phyloP scores from a whole-genome alignment of 306 rosid genomes.

The Lupinus albus region DNA sequence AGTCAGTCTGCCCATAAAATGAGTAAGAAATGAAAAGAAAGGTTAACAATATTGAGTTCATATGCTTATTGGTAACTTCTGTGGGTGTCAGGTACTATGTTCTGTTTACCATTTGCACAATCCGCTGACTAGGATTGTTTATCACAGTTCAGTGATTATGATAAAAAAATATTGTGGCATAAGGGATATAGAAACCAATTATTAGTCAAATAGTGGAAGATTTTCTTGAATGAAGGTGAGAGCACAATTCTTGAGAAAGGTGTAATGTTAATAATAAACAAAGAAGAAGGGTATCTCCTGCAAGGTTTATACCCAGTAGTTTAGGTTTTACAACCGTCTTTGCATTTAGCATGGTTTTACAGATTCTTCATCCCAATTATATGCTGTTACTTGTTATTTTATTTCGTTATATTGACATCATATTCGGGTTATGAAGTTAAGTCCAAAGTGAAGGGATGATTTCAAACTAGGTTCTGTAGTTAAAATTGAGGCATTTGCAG shows the following conservation, averaged over 20 bases:
- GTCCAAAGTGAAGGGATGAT: neutral
- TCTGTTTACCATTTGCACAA: constrained; percentile 23
- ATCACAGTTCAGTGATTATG: constrained; percentile 23
- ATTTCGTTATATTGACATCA: no score
- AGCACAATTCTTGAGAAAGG: constrained; percentile 16
- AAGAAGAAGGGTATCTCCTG: no score
- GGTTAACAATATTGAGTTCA: constrained; percentile 7
- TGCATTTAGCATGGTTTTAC: no score
- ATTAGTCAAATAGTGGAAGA: constrained; percentile 19
- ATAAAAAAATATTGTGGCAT: constrained; percentile 9
- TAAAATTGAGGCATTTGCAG: constrained; percentile 28
- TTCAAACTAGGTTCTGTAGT: constrained; percentile 22
- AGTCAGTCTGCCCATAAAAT: neutral
- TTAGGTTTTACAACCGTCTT: no score
- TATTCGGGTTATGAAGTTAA: no score
- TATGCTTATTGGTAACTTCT: constrained; percentile 8
- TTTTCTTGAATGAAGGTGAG: constrained; percentile 16
- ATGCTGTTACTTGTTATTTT: no score
- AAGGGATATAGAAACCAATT: constrained; percentile 24
- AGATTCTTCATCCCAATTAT: no score
- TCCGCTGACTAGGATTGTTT: constrained; percentile 27
- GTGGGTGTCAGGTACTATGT: constrained; percentile 27
- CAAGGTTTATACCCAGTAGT: no score
- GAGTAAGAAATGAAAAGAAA: neutral
- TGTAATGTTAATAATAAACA: no score